Evolutionary conservation across 495 filamentous ascomycete genomes (phyloP).

Genomic region (Penicillium diatomitis): DNA sequence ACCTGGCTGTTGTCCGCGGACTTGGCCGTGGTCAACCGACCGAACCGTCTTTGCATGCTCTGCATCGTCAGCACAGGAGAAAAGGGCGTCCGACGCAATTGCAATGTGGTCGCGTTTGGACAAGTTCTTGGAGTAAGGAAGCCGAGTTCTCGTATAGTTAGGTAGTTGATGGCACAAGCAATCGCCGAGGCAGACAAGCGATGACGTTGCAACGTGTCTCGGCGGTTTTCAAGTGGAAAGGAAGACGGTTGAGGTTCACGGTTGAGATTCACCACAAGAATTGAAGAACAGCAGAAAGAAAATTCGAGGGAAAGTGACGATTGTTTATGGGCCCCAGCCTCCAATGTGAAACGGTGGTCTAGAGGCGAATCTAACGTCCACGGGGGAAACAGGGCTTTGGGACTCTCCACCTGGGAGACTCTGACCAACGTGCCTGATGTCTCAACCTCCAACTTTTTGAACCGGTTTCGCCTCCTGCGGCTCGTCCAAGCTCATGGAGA

Average conservation of each 20-base stretch:
- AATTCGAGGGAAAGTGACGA: background rate
- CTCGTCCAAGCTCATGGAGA: slow-evolving; percentile 1
- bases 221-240: background rate
- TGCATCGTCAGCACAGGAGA: slow-evolving; percentile 47
- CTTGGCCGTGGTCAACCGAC: slow-evolving; percentile 53
- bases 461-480: slow-evolving; percentile 21
- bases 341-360: too few relatives aligned
- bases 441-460: slow-evolving; percentile 1
- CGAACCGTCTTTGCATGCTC: slow-evolving; percentile 67
- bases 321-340: too few relatives aligned
- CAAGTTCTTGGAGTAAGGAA: too few relatives aligned
- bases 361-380: too few relatives aligned
- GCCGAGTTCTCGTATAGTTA: too few relatives aligned
- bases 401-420: background rate
- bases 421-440: background rate
- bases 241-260: too few relatives aligned
- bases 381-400: too few relatives aligned
- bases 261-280: background rate
- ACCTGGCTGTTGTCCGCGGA: slow-evolving; percentile 73
- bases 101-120: too few relatives aligned
- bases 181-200: background rate
- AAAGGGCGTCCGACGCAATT: too few relatives aligned
- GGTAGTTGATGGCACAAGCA: too few relatives aligned
- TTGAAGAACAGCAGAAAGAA: slow-evolving; percentile 2
- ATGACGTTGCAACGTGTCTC: background rate